A percentile compares a stretch with the other conserved stretches of the same genome.
phyloP scores from a whole-genome alignment of 2,329 filamentous ascomycete species.

The Penicillium sp. region DNA sequence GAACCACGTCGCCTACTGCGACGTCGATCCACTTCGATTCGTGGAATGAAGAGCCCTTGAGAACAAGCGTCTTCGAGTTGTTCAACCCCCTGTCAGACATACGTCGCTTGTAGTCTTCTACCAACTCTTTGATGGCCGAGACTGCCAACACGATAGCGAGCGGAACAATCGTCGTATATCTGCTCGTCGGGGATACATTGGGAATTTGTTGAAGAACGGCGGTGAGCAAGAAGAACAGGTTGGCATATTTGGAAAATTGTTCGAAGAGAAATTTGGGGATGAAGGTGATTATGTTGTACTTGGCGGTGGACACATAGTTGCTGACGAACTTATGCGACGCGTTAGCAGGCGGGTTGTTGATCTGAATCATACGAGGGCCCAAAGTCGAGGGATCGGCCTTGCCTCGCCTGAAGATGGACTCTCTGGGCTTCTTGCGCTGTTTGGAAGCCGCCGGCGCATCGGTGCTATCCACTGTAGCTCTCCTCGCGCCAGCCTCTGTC shows the following conservation, averaged over 20 bases:
- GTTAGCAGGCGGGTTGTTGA: conserved; percentile 96
- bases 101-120: conserved; percentile 90
- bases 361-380: conserved; percentile 85
- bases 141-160: conserved; percentile 84
- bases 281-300: conserved; percentile 93
- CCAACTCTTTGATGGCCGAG: conserved; percentile 90
- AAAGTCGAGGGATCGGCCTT: conserved; percentile 87
- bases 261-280: conserved; percentile 96
- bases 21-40: conserved; percentile 94
- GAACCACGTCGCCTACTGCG: conserved; percentile 84
- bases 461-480: conserved; percentile 45
- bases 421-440: conserved; percentile 60
- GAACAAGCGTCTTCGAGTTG: conserved; percentile 76
- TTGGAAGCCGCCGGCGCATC: conserved; percentile 44
- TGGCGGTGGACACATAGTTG: conserved; percentile 96
- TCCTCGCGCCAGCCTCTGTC: conserved; percentile 68
- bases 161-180: conserved; percentile 95
- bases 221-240: conserved; percentile 98
- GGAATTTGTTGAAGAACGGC: conserved; percentile 93
- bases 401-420: conserved; percentile 81
- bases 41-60: conserved; percentile 79
- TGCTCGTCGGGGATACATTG: conserved; percentile 88
- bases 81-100: conserved; percentile 84
- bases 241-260: conserved; percentile 99
- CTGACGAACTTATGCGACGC: conserved; percentile 84